A percentile compares a stretch with the other conserved stretches of the same genome.
These are phyloP conservation scores for Chaetomiaceae sp. DNA, from an alignment of 2,329 filamentous ascomycete genomes.

Conservation along the genomic window DNA sequence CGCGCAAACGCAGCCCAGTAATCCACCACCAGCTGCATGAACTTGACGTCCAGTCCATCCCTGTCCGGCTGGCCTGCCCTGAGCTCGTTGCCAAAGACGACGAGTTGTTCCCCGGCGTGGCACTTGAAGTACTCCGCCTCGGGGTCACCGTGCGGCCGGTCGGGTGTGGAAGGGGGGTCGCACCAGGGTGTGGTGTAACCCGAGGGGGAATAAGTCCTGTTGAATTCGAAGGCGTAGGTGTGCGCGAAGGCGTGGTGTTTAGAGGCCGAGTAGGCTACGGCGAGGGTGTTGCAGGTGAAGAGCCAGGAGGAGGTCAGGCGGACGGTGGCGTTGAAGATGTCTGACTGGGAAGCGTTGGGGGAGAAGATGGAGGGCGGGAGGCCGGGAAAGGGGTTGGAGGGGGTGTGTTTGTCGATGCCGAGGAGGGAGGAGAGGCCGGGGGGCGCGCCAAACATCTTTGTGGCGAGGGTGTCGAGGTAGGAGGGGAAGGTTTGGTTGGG, in stretches of 20 bases:
- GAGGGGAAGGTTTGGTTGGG: too few species aligned
- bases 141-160: conserved; percentile 33
- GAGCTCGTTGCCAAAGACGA: conserved; percentile 35
- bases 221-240: conserved; percentile 37
- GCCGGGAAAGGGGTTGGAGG: conserved; percentile 18
- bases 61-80: conserved; percentile 33
- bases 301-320: conserved; percentile 31
- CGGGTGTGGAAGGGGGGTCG: conserved; percentile 26
- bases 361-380: conserved; percentile 18
- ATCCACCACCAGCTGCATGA: conserved; percentile 32
- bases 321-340: conserved; percentile 33
- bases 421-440: conserved; percentile 18
- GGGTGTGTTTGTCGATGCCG: conserved; percentile 3
- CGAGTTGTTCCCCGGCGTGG: conserved; percentile 37
- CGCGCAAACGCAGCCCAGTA: conserved; percentile 35
- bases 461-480: too few species aligned
- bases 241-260: conserved; percentile 31
- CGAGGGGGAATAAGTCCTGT: conserved; percentile 36
- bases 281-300: conserved; percentile 35
- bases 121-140: conserved; percentile 40
- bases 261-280: conserved; percentile 33
- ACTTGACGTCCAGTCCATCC: conserved; percentile 34
- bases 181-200: conserved; percentile 32
- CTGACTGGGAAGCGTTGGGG: conserved; percentile 5
- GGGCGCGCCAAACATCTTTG: conserved; percentile 18